Evolutionary conservation across 2,329 filamentous ascomycete genomes (phyloP).

Genomic region (Chlorencoelia australis): DNA sequence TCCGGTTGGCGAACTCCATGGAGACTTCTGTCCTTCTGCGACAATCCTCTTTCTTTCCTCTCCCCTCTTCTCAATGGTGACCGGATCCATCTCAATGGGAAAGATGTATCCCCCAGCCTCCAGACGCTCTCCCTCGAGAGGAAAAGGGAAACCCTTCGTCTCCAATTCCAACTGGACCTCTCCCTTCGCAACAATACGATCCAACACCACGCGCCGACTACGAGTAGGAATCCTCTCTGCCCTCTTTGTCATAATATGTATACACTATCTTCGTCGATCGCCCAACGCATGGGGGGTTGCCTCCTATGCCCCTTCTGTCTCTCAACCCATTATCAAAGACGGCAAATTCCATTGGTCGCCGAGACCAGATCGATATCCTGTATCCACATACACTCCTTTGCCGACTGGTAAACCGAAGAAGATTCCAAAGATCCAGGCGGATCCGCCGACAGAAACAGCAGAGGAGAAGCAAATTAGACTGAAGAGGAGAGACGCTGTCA

Average conservation of each 20-base stretch:
- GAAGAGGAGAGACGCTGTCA: conserved; percentile 18
- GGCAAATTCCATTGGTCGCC: conserved; percentile 40
- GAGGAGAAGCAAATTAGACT: conserved; percentile 17
- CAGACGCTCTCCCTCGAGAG: no score
- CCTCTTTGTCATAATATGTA: conserved; percentile 12
- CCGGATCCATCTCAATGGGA: no score
- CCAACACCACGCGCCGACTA: no score
- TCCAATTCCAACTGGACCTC: no score
- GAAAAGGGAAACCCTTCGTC: no score
- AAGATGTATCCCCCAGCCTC: no score
- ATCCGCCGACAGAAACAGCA: conserved; percentile 15
- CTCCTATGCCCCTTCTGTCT: conserved; percentile 9
- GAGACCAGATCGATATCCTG: conserved; percentile 21
- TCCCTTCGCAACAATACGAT: no score
- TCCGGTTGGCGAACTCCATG: no score
- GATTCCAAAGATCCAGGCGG: conserved; percentile 22
- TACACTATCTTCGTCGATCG: conserved; percentile 20
- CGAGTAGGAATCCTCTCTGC: conserved; percentile 16
- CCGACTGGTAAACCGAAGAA: conserved; percentile 18
- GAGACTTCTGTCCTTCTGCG: no score
- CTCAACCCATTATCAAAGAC: conserved; percentile 34
- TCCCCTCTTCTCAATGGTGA: no score
- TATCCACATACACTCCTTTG: conserved; percentile 20
- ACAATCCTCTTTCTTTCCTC: no score
- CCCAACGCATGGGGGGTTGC: conserved; percentile 15